Base-by-base conservation (phyloP, 2,329 filamentous ascomycete genomes). In the Penicillium sp. region DNA sequence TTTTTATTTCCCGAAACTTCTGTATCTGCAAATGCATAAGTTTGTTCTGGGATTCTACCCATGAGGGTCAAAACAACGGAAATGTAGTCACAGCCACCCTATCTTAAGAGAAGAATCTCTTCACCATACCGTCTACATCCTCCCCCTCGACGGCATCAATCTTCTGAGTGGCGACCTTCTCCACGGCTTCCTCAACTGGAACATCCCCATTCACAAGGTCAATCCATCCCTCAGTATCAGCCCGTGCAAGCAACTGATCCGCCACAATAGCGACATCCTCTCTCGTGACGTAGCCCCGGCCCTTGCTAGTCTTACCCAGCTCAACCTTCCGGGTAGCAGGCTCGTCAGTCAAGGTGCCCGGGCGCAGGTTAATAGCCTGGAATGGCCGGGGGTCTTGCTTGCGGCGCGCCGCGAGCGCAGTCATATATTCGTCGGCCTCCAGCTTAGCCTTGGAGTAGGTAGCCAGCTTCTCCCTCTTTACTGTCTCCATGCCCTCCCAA, bases 381-480 rank as follows among this genome's bases (percentile, higher is more conserved):
- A 78, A 75, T 0, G 55, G 50, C 1, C 41, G 47, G 0, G 41
- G 33, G n/a, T 54, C 45, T 15, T 47, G 44, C 35, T 59, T 58
- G 15, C 65, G 58, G 48, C 56, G 59, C 39, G 59, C 60, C 7
- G 67, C 62, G 23, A 73, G 53, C 4, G 74, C 70, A 7, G 73
- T 73, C 50, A 79, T 61, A 35, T 74, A 74, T 58, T 79, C 75
- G 46, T 79, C 76, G 1, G 76, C 75, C 15, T 74, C 75, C 18
- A 76, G 65, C 51, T 79, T 79, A 13, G 76, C 76, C 28, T 72
- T 65, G 48, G 67, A 72, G 51, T 79, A 79, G 8, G 70, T 63
- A 1, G 75, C 72, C 13, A 79, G 60, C 0, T 72, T 56, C 18
- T 74, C 67, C n/a, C 61, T 64, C 49, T 77, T 76, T 23, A 69